Conservation (phyloP, 441 rosid species). For the Sinapis alba region DNA sequence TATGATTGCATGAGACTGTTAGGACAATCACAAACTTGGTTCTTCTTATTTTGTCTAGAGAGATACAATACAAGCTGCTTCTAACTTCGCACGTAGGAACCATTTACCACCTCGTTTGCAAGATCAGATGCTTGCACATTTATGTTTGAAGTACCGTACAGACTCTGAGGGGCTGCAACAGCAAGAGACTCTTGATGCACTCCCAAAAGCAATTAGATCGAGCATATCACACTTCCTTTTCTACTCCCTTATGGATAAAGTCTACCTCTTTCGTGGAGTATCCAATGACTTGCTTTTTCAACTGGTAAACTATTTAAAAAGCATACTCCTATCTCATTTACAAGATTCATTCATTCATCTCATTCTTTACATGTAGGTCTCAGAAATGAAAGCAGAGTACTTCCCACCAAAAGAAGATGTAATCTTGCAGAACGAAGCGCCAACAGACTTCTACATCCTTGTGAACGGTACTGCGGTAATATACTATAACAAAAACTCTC, state of each 20-base stretch:
- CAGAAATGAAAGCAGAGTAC: slow-evolving; percentile 92
- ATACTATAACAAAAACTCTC: neutral
- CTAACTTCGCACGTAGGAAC: slow-evolving; percentile 81
- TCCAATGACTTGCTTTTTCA: slow-evolving; percentile 83
- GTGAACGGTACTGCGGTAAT: slow-evolving; percentile 82
- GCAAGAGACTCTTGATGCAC: slow-evolving; percentile 81
- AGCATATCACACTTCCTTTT: slow-evolving; percentile 85
- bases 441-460: slow-evolving; percentile 82
- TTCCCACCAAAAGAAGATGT: slow-evolving; percentile 92
- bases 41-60: slow-evolving; percentile 50
- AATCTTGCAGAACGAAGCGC: slow-evolving; percentile 88
- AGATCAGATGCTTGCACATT: slow-evolving; percentile 92
- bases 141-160: slow-evolving; percentile 75
- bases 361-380: slow-evolving; percentile 47
- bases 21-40: neutral
- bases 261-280: slow-evolving; percentile 75
- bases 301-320: slow-evolving; percentile 50
- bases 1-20: neutral
- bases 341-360: slow-evolving; percentile 3
- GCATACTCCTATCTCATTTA: neutral
- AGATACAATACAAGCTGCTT: slow-evolving; percentile 88
- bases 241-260: slow-evolving; percentile 71
- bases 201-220: slow-evolving; percentile 88
- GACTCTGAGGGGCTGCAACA: slow-evolving; percentile 90
- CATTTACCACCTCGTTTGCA: slow-evolving; percentile 67